Conservation (phyloP, 108 stramenopile species). For the Nitzschia sp. region DNA sequence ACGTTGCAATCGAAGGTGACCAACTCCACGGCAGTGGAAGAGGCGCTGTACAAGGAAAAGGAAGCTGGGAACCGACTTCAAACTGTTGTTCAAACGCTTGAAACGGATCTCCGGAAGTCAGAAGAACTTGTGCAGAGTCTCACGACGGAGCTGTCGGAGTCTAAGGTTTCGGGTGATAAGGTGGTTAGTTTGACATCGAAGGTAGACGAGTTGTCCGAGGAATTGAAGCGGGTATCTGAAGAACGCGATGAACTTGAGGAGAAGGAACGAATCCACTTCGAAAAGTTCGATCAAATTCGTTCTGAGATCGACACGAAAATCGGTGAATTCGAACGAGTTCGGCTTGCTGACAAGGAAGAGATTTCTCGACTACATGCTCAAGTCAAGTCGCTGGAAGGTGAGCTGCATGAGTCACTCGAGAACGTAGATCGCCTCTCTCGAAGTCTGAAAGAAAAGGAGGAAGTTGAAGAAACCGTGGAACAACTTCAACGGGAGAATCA, state of each 20-base stretch:
- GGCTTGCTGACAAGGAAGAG: constrained; percentile 11
- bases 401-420: constrained; percentile 1
- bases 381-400: constrained; percentile 22
- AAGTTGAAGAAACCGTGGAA: constrained; percentile 18
- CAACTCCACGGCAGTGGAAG: neutral
- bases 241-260: constrained; percentile 16
- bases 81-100: neutral
- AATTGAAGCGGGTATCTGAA: neutral
- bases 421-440: constrained; percentile 1
- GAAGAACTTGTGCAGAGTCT: constrained; percentile 1
- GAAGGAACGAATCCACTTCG: constrained; percentile 6
- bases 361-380: constrained; percentile 21
- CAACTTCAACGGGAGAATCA: constrained; percentile 21
- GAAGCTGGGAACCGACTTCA: neutral
- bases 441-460: constrained; percentile 15
- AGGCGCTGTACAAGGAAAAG: constrained; percentile 6
- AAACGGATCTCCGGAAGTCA: neutral
- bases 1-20: neutral
- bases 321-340: constrained; percentile 15
- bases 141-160: neutral
- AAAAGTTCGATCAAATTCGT: constrained; percentile 14
- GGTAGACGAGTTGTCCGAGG: neutral
- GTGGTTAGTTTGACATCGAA: neutral
- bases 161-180: constrained; percentile 1
- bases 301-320: constrained; percentile 18